Base-by-base conservation (phyloP, 1,139 yeast genomes). In the Saccharomyces hybrid region DNA sequence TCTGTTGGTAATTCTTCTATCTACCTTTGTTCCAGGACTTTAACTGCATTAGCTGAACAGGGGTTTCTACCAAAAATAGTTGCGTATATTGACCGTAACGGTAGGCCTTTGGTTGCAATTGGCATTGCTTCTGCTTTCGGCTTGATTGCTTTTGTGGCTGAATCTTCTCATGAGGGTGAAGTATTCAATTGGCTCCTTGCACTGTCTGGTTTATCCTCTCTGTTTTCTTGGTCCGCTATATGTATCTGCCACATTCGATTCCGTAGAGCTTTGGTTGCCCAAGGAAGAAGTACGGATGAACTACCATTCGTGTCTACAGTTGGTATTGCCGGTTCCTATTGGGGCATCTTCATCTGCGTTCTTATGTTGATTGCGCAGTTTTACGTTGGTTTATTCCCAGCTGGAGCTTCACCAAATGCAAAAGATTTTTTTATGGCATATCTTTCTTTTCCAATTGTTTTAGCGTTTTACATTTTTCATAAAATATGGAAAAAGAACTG, bases 1-100 rank as follows among this genome's bases (percentile, higher is more conserved):
- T 83, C 88, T 46, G 88, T 83, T 49, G 95, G 90, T 64, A 81
- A 81, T 67, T 79, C 84, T 29, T 80, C 86, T 16, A 84, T 84
- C 48, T 84, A 75, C 62, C 86, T 80, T 52, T 76, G 83, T 56
- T 82, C 88, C 42, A 79, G 89, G 77, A 80, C 86, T 47, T 69
- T 84, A 62, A 80, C 81, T 59, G 82, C 88, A 42, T 73, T 84
- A 63, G 83, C 86, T 51, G 82, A 82, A 58, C 78, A 82, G 61
- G 84, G 85, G 48, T 79, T 78, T 65, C 81, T 85, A 49, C 90
- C 89, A 60, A 72, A 76, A 59, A 69, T 78, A 56, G 75, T 83
- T 55, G 86, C 83, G 75, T 83, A 82, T 73, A 80, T 84, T 64
- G 89, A 84, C 71, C 80, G 79, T 66, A 72, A 71, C 56, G 89